A percentile compares a stretch with the other conserved stretches of the same genome.
Conservation (phyloP, 495 filamentous ascomycete species). For the Hypoxylon trugodes region DNA sequence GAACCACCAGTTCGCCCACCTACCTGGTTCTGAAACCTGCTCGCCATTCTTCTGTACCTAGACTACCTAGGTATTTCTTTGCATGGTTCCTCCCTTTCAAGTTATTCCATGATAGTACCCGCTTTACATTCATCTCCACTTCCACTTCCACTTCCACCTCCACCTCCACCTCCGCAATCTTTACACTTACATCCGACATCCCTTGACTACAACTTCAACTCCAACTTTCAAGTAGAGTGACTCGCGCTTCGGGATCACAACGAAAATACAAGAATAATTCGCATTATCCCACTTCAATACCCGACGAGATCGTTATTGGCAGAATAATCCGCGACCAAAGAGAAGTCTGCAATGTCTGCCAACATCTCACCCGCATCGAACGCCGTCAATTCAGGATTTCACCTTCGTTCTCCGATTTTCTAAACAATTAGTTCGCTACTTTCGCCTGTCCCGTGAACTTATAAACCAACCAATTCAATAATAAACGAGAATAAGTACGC, state of each 20-base stretch:
- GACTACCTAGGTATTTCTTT: not conserved
- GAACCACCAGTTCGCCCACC: not conserved
- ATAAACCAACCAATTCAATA: not conserved
- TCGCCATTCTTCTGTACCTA: not conserved
- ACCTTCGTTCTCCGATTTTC: not conserved
- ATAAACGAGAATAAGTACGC: not conserved
- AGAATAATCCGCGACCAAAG: not conserved
- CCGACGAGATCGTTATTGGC: not conserved
- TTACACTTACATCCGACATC: too few species aligned
- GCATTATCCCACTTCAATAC: too few species aligned
- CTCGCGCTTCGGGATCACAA: too few species aligned
- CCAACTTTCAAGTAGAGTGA: too few species aligned
- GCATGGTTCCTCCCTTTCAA: too few species aligned
- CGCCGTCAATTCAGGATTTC: not conserved
- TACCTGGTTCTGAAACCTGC: not conserved
- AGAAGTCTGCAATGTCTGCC: conserved; percentile 12
- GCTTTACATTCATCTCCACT: too few species aligned
- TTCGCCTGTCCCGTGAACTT: not conserved
- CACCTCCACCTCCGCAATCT: too few species aligned
- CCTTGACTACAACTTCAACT: too few species aligned
- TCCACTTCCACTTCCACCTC: too few species aligned
- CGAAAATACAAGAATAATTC: too few species aligned
- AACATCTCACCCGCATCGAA: not conserved
- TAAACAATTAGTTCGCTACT: not conserved
- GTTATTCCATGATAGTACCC: too few species aligned